phyloP scores from a whole-genome alignment of 192 early-diverging fungal species.

The Podochytrium sp. region DNA sequence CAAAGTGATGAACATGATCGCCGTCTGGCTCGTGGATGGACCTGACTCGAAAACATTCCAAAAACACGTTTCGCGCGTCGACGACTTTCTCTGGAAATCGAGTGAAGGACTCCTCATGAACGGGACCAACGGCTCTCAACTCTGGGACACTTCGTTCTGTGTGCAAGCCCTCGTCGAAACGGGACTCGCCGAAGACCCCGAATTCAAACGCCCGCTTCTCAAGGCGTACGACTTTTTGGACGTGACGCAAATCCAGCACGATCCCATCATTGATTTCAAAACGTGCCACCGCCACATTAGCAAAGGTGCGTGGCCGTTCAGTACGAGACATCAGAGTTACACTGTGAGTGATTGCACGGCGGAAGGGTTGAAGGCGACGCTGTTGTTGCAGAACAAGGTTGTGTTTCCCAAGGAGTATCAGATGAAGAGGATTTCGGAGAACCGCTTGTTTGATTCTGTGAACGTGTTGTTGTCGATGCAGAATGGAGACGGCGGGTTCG shows the following conservation, averaged over 20 bases:
- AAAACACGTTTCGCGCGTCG: slow-evolving; percentile 68
- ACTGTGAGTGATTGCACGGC: slow-evolving; percentile 96
- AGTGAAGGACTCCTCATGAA: slow-evolving; percentile 89
- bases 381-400: slow-evolving; percentile 27
- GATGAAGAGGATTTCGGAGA: slow-evolving; percentile 64
- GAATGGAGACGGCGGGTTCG: slow-evolving; percentile 90
- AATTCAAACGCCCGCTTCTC: slow-evolving; percentile 71
- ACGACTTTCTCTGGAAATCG: slow-evolving; percentile 94
- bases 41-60: slow-evolving; percentile 79
- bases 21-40: slow-evolving; percentile 85
- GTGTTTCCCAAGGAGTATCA: slow-evolving; percentile 25
- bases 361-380: slow-evolving; percentile 84
- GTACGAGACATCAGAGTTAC: slow-evolving; percentile 89
- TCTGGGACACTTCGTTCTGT: slow-evolving; percentile 93
- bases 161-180: slow-evolving; percentile 85
- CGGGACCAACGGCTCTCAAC: slow-evolving; percentile 95
- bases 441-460: slow-evolving; percentile 82
- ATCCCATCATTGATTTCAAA: slow-evolving; percentile 66
- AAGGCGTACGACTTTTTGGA: slow-evolving; percentile 84
- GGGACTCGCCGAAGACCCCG: slow-evolving; percentile 66
- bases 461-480: slow-evolving; percentile 93
- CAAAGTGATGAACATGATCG: slow-evolving; percentile 90
- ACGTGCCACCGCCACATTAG: slow-evolving; percentile 80
- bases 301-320: slow-evolving; percentile 97
- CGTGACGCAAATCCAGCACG: slow-evolving; percentile 70